Base-by-base conservation (phyloP, 345 rosid genomes). In the Turnera subulata region DNA sequence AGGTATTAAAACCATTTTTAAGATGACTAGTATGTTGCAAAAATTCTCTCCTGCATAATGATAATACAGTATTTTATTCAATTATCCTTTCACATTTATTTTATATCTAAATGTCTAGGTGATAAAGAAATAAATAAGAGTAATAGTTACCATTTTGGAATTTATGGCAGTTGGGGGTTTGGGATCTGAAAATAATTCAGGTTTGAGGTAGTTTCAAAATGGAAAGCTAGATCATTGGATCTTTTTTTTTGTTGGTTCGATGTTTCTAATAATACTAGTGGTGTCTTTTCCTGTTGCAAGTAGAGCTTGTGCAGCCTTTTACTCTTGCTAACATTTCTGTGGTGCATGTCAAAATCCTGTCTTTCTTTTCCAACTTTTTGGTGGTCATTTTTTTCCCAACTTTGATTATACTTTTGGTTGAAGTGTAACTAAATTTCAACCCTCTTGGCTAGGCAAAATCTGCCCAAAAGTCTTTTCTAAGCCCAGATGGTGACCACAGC, bases 401-500 rank as follows among this genome's bases (percentile, higher is more conserved):
- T 44, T 38, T 11, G 29, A 6, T 55, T 1, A 18, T 32, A 15
- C 46, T n/a, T 21, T 39, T 4, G 12, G 66, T 63, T 49, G 56
- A 52, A 51, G 50, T 48, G 11, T 35, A 33, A 32, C 26, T n/a
- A 14, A 18, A 5, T 23, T 57, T 47, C 54, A 6, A 62, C 55
- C 44, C 46, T 71, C 22, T 58, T 76, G 59, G 52, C 40, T 74
- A 91, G 96, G 84, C 89, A 78, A 89, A 79, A 73, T 70, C 72
- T 9, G 83, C 89, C 44, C 81, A 73, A 76, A 86, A 83, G 69
- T 82, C 81, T 67, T 89, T 92, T 77, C 74, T 87, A 62, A 92
- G 84, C 74, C 73, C 87, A 22, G 98, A 92, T 50, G 95, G 98
- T 43, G 98, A 92, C 71, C 98, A 92, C 47, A 66, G 83, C 59